Conservation (phyloP, 2,329 filamentous ascomycete genomes). For the Epicoccum sorghinum region DNA sequence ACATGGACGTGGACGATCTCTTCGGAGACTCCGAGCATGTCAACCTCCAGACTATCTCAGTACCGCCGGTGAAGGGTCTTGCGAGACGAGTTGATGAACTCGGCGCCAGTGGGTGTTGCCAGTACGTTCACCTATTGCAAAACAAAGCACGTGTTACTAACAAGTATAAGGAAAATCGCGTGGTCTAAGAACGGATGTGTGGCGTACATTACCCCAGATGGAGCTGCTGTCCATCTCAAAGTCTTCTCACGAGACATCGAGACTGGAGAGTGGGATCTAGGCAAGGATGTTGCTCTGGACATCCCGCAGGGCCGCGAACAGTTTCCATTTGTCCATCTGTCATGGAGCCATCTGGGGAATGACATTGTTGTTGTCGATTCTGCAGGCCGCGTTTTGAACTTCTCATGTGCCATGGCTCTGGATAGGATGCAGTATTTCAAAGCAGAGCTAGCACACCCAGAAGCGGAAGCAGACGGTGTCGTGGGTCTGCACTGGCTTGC, state of each 20-base stretch:
- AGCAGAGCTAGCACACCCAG: slow-evolving; percentile 68
- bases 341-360: slow-evolving; percentile 77
- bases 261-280: slow-evolving; percentile 76
- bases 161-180: slow-evolving; percentile 68
- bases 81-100: slow-evolving; percentile 78
- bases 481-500: slow-evolving; percentile 86
- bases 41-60: slow-evolving; percentile 62
- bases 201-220: slow-evolving; percentile 77
- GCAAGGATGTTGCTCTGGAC: slow-evolving; percentile 71
- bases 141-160: neutral
- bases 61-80: slow-evolving; percentile 68
- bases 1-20: slow-evolving; percentile 52
- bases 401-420: slow-evolving; percentile 72
- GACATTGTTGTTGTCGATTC: slow-evolving; percentile 86
- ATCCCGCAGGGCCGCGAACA: slow-evolving; percentile 67
- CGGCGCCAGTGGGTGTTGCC: slow-evolving; percentile 76
- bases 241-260: slow-evolving; percentile 72
- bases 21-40: slow-evolving; percentile 62
- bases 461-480: slow-evolving; percentile 76
- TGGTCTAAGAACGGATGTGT: slow-evolving; percentile 91
- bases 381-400: slow-evolving; percentile 76
- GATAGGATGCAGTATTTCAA: slow-evolving; percentile 72
- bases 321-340: slow-evolving; percentile 76
- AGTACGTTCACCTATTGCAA: slow-evolving; percentile 62
- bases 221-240: slow-evolving; percentile 71